Base-by-base conservation (phyloP, 805 yeast species). In the Candida golubevii region DNA sequence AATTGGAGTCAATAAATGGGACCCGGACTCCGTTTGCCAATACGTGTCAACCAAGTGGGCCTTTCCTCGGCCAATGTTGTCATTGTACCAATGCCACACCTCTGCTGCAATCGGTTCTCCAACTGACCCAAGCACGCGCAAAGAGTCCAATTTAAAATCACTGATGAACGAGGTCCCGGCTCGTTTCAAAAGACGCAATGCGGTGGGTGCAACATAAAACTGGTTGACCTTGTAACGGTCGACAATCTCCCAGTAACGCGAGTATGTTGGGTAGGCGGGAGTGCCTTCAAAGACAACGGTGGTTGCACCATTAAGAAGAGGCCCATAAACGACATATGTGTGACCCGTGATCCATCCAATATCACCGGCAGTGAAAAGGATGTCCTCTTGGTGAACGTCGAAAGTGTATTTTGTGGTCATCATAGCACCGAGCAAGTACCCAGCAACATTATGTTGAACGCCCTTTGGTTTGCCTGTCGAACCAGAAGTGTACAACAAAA, bases 341-440 rank as follows among this genome's bases (percentile, higher is more conserved):
- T 93, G 99, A 56, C 98, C 98, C 13, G 99, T 93, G 64, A 93
- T 93, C 98, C 99, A 93, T 63, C 99, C 98, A 45, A 93, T 88
- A 65, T 93, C 98, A 62, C 98, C 98, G 33, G 98, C 98, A 35
- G 98, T 91, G 74, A 93, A 91, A 49, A 91, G 69, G 36, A 85
- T 76, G 66, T 93, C 98, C 50, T 84, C 85, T 47, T 82, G 82
- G 62, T 88, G 96, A 39, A 93, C 82, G 65, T 95, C 98, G 65
- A 93, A 91, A 38, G 89, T 89, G 69, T 90, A 91, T 70, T 83
- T 86, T 38, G 97, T 86, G 42, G 97, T 87, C 64, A 90, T 72
- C 44, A 88, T 80, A 26, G 98, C 97, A 49, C 97, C 97, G 54
- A 93, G 74, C 54, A 93, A 76, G 71, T 88, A 93, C 52, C 98